These are phyloP conservation scores for Thelonectria olida DNA, from an alignment of 2,329 filamentous ascomycete genomes.

Conservation along the genomic window DNA sequence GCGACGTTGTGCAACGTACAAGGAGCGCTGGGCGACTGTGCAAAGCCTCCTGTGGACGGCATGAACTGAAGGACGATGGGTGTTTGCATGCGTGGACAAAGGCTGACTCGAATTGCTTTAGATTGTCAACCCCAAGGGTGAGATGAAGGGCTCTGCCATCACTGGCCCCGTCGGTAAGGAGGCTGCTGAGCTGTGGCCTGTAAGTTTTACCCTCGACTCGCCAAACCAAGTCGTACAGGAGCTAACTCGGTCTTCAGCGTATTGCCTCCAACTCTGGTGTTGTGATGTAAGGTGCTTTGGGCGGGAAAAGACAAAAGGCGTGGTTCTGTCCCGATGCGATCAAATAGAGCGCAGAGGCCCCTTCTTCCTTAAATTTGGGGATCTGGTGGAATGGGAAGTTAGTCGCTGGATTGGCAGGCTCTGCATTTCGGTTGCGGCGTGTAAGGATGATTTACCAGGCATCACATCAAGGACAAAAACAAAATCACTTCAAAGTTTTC, in stretches of 20 bases:
- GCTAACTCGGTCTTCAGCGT: conserved; percentile 70
- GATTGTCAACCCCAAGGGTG: conserved; percentile 99
- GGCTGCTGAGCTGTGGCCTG: conserved; percentile 98
- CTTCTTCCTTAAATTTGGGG: conserved; percentile 34
- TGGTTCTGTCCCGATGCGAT: conserved; percentile 46
- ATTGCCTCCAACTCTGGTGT: conserved; percentile 99
- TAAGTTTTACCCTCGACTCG: conserved; percentile 58
- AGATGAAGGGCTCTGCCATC: conserved; percentile 99
- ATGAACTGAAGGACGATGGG: not conserved
- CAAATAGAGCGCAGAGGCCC: conserved; percentile 44
- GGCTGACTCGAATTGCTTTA: conserved; percentile 54
- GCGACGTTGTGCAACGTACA: not conserved
- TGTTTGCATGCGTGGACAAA: not conserved
- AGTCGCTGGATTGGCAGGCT: conserved; percentile 56
- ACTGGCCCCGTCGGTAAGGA: conserved; percentile 99
- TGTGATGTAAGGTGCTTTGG: conserved; percentile 84
- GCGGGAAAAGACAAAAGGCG: conserved; percentile 43
- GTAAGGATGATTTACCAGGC: conserved; percentile 62
- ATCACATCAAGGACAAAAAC: conserved; percentile 58
- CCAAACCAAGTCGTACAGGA: not conserved
- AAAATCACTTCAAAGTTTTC: conserved; percentile 44
- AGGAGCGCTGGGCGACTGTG: not conserved
- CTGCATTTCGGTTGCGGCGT: conserved; percentile 64
- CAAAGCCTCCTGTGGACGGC: not conserved
- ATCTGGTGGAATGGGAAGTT: conserved; percentile 38